These are phyloP conservation scores for Casaregolazyma suthepensis DNA, from an alignment of 1,139 yeast genomes.

Conservation along the genomic window DNA sequence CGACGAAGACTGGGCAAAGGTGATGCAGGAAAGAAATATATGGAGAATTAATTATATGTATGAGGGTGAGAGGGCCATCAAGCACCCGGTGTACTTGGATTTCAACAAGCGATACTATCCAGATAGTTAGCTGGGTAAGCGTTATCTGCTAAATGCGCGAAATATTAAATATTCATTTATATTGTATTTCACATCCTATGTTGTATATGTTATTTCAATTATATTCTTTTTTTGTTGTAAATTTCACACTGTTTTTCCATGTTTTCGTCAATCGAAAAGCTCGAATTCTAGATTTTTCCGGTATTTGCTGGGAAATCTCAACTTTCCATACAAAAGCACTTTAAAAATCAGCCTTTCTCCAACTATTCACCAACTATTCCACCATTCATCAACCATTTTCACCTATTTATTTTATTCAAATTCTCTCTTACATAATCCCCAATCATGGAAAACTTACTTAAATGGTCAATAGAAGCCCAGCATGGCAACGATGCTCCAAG, in stretches of 20 bases:
- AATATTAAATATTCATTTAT: background rate
- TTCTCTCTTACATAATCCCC: background rate
- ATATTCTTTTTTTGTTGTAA: background rate
- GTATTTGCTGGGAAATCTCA: background rate
- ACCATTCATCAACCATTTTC: background rate
- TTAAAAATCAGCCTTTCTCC: background rate
- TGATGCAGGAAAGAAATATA: constrained; percentile 3
- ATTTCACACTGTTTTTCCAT: background rate
- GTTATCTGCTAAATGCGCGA: background rate
- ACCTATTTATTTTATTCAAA: background rate
- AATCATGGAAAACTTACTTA: constrained; percentile 76
- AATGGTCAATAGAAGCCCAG: constrained; percentile 69
- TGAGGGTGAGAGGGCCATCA: background rate
- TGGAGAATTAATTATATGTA: constrained; percentile 6
- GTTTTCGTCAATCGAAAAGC: background rate
- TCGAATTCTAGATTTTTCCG: background rate
- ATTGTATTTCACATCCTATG: background rate
- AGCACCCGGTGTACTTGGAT: background rate
- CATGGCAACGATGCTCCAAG: constrained; percentile 22
- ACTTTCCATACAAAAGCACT: background rate
- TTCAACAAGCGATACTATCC: background rate
- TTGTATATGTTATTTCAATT: background rate
- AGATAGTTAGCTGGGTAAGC: background rate
- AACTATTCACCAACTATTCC: too few species aligned
- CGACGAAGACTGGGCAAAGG: constrained; percentile 3